Base-by-base conservation (phyloP, 176 grass and related monocot species). In the Saccharum officinarum region DNA sequence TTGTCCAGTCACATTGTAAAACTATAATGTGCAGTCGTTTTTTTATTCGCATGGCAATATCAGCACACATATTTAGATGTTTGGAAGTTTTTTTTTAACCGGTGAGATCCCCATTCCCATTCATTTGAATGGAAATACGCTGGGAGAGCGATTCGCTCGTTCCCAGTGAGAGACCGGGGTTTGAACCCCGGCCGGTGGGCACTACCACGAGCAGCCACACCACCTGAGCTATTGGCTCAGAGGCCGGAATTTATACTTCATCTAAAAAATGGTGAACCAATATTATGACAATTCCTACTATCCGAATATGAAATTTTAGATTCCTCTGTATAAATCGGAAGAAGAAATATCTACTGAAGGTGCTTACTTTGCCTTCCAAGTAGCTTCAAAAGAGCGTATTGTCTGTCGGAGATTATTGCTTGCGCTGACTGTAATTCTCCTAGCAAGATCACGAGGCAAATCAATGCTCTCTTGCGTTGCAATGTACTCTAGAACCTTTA, bases 351-450 rank as follows among this genome's bases (percentile, higher is more conserved):
- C 33, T 69, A 36, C n/a, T 57, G 22, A 16, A 71, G 33, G 23
- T 77, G 28, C 82, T 85, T 94, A 94, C 92, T 83, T 80, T 90
- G 82, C 75, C 62, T 86, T 92, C 87, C 89, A 94, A 2, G 87
- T 89, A 73, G 92, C 89, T 87, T 94, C 92, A 68, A 92, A 94
- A 66, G 92, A 92, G 75, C 87, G 92, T 83, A 94, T 92, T 92
- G 92, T 82, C 55, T 94, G 92, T 73, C 82, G 73, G 72, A 92
- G 92, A 83, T 94, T 94, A 76, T 88, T 75, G 52, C 72, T 87
- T 67, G 92, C 80, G 4, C 80, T 83, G 2, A 69, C 55, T 77
- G 82, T 86, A 72, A 94, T 89, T 69, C 84, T 92, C 71, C 63
- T 92, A 14, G 89, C 84, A 46, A 94, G 59, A 85, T 85, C 77